A percentile compares a stretch with the other conserved stretches of the same genome.
Evolutionary conservation across 768 basidiomycete species (phyloP).

Genomic region (Hypholoma fasciculare): DNA sequence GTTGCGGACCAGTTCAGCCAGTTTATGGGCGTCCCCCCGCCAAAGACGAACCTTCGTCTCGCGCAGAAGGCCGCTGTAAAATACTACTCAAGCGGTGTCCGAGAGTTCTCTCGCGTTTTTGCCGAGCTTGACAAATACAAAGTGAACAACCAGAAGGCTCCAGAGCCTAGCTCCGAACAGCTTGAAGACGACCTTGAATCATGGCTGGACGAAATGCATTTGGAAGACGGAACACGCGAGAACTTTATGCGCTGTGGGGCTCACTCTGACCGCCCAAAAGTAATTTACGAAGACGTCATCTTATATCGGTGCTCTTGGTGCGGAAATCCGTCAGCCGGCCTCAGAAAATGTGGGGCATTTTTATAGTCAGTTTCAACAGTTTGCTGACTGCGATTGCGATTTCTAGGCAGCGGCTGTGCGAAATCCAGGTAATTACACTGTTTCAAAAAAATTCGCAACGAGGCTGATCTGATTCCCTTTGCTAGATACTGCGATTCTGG

Average conservation of each 20-base stretch:
- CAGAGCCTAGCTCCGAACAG: slow-evolving; percentile 32
- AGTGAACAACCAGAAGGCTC: slow-evolving; percentile 20
- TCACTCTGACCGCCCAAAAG: slow-evolving; percentile 36
- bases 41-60: slow-evolving; percentile 52
- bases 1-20: slow-evolving; percentile 52
- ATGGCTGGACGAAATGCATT: slow-evolving; percentile 53
- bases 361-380: neutral
- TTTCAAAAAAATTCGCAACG: neutral
- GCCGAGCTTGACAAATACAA: slow-evolving; percentile 29
- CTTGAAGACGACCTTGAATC: slow-evolving; percentile 57
- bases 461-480: neutral
- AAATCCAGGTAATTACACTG: slow-evolving; percentile 17
- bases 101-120: slow-evolving; percentile 49
- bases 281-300: slow-evolving; percentile 47
- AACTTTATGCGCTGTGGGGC: slow-evolving; percentile 17
- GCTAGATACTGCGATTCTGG: slow-evolving; percentile 22
- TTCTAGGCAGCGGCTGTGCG: slow-evolving; percentile 23
- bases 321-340: slow-evolving; percentile 49
- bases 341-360: slow-evolving; percentile 22
- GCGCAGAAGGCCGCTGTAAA: slow-evolving; percentile 52
- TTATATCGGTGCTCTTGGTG: slow-evolving; percentile 68
- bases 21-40: slow-evolving; percentile 45
- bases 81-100: slow-evolving; percentile 40
- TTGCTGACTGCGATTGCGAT: neutral
- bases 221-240: slow-evolving; percentile 33